These are phyloP conservation scores for Telfairia occidentalis DNA, from an alignment of 331 rosid genomes.

Conservation along the genomic window DNA sequence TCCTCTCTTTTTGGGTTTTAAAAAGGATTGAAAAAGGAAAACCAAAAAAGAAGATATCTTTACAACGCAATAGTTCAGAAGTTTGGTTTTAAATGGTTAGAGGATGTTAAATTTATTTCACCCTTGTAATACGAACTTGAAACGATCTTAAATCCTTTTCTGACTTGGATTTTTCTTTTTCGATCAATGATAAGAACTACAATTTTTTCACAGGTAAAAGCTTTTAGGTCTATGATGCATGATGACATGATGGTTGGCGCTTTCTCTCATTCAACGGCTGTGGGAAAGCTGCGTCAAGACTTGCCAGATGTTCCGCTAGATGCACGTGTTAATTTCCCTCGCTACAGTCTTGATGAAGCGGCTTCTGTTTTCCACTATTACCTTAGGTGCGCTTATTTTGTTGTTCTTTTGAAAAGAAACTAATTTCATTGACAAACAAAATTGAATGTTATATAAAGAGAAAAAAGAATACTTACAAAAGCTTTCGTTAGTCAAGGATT, in stretches of 20 bases:
- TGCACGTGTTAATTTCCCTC: slow-evolving; percentile 64
- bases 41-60: not conserved
- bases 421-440: not conserved
- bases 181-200: not conserved
- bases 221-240: slow-evolving; percentile 83
- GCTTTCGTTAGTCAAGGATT: not conserved
- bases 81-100: not conserved
- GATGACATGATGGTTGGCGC: slow-evolving; percentile 96
- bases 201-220: slow-evolving; percentile 57
- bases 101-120: not conserved
- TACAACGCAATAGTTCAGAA: not conserved
- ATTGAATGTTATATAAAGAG: not conserved
- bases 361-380: slow-evolving; percentile 76
- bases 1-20: too few relatives aligned
- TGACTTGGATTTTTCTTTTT: not conserved
- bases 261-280: slow-evolving; percentile 89
- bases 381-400: slow-evolving; percentile 42
- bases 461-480: not conserved
- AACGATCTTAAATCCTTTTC: not conserved
- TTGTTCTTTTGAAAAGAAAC: not conserved
- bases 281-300: slow-evolving; percentile 81
- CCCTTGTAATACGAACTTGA: not conserved
- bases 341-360: slow-evolving; percentile 82
- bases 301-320: slow-evolving; percentile 81
- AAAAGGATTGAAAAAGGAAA: not conserved